Base-by-base conservation (phyloP, 768 basidiomycete species). In the Paxillus rubicundulus region DNA sequence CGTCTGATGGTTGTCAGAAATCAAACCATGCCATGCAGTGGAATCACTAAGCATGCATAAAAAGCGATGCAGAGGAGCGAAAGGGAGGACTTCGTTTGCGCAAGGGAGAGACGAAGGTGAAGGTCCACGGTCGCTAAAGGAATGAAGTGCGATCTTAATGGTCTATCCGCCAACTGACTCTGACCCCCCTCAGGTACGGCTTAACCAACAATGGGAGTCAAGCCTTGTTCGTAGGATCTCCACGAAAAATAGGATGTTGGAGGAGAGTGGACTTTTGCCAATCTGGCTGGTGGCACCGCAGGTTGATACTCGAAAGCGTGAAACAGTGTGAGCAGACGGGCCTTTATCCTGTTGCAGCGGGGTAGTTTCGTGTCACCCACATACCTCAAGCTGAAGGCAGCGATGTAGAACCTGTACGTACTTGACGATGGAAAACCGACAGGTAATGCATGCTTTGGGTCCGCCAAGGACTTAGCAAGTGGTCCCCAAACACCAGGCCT, bases 391-490 rank as follows among this genome's bases (percentile, higher is more conserved):
- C 21, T 24, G 21, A 24, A 24, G 9, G 13, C 43, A 21, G 16
- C 3, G 14, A 40, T 24, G 9, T 20, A 34, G 18, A 28, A 38
- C 20, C 12, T 5, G 34, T 2, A 74, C 81, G 37, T 53, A 83
- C 81, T 84, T 82, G 14, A 79, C 70, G 18, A 86, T 64, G 13
- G 86, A 74, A 61, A 87, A 87, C 4, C 81, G 77, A 61, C 21
- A 80, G 86, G 0, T 84, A 33, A 87, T 86, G 55, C 86, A 89
- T 0, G 82, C 76, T 17, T 77, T 75, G 13, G 83, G 81, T 6
- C 86, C 86, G 32, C 82, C 82, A 2, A 84, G 58, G 74, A 89
- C 81, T 77, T 34, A 86, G 61, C 55, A 82, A 61, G 58, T 84
- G 77, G 8, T n/a, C 79, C 78, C 80, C 21, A 85, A 0, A 86